Conservation (phyloP, 108 stramenopile species). For the Nitzschia sp. region DNA sequence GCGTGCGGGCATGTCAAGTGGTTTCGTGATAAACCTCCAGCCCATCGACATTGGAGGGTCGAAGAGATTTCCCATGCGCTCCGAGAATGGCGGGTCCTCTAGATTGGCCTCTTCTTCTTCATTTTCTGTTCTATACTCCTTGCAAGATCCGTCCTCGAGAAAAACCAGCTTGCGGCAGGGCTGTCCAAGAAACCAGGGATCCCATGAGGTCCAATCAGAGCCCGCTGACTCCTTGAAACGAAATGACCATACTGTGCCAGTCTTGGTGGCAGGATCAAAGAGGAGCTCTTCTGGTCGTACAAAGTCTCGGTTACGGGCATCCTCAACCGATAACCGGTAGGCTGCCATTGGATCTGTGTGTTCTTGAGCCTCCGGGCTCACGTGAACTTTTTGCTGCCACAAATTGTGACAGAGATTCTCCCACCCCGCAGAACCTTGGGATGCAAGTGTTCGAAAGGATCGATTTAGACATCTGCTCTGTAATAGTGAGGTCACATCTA, state of each 20-base stretch:
- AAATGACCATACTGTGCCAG: conserved; percentile 69
- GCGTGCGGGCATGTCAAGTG: conserved; percentile 67
- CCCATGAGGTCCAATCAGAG: conserved; percentile 68
- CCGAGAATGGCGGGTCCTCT: conserved; percentile 1
- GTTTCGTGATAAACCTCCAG: conserved; percentile 66
- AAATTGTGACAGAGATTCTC: conserved; percentile 47
- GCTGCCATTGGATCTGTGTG: conserved; percentile 35
- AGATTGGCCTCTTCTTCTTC: not conserved
- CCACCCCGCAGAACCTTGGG: conserved; percentile 60
- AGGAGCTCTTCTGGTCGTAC: conserved; percentile 55
- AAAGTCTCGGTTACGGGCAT: conserved; percentile 46
- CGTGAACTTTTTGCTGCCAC: conserved; percentile 63
- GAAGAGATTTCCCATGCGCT: not conserved
- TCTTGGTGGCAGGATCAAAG: conserved; percentile 44
- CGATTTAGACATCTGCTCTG: conserved; percentile 17
- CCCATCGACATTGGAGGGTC: conserved; percentile 46
- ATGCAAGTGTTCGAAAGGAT: conserved; percentile 33
- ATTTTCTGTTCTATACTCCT: conserved; percentile 19
- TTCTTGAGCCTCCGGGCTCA: conserved; percentile 34
- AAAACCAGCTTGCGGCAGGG: conserved; percentile 74
- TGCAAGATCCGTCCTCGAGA: conserved; percentile 58
- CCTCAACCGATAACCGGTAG: conserved; percentile 44
- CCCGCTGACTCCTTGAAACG: conserved; percentile 82
- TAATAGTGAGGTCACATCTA: conserved; percentile 40
- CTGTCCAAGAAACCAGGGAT: conserved; percentile 62